Conservation (phyloP, 1,139 yeast species). For the Taphrina betulina region DNA sequence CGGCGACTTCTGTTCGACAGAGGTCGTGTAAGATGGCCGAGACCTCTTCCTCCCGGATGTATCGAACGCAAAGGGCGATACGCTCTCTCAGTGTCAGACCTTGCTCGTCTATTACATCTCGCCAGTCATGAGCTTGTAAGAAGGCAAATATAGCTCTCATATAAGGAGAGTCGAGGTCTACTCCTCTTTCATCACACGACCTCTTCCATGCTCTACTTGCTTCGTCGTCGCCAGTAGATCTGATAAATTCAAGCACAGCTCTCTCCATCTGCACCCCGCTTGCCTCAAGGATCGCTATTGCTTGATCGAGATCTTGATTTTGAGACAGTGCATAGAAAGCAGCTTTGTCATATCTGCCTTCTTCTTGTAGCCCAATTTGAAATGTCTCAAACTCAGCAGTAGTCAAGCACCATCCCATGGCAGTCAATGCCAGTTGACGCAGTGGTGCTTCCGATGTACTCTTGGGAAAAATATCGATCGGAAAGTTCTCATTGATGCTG, state of each 20-base stretch:
- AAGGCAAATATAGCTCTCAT: slow-evolving; percentile 88
- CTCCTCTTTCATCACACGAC: slow-evolving; percentile 82
- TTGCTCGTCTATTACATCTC: slow-evolving; percentile 89
- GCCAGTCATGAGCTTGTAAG: slow-evolving; percentile 93
- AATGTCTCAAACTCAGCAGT: slow-evolving; percentile 72
- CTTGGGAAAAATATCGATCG: slow-evolving; percentile 40
- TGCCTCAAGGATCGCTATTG: slow-evolving; percentile 64
- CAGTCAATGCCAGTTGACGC: slow-evolving; percentile 74
- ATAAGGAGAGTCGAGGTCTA: slow-evolving; percentile 86
- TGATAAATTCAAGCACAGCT: slow-evolving; percentile 89
- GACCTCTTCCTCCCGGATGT: slow-evolving; percentile 58
- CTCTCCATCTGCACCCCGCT: slow-evolving; percentile 55
- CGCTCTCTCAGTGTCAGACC: slow-evolving; percentile 85
- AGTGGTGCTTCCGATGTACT: slow-evolving; percentile 45
- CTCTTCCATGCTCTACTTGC: slow-evolving; percentile 88
- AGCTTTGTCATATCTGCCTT: slow-evolving; percentile 75
- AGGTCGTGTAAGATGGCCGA: slow-evolving; percentile 50
- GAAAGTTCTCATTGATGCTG: slow-evolving; percentile 37
- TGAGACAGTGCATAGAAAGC: slow-evolving; percentile 94
- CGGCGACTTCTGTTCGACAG: slow-evolving; percentile 65
- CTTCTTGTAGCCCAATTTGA: slow-evolving; percentile 46
- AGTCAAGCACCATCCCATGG: slow-evolving; percentile 90
- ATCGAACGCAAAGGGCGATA: slow-evolving; percentile 83
- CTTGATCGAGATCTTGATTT: slow-evolving; percentile 80
- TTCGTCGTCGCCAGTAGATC: slow-evolving; percentile 10